Evolutionary conservation across 805 yeast genomes (phyloP), one percentile per base, ranked within the genome.

Genomic region (Lipomyces spencermartinsiae): DNA sequence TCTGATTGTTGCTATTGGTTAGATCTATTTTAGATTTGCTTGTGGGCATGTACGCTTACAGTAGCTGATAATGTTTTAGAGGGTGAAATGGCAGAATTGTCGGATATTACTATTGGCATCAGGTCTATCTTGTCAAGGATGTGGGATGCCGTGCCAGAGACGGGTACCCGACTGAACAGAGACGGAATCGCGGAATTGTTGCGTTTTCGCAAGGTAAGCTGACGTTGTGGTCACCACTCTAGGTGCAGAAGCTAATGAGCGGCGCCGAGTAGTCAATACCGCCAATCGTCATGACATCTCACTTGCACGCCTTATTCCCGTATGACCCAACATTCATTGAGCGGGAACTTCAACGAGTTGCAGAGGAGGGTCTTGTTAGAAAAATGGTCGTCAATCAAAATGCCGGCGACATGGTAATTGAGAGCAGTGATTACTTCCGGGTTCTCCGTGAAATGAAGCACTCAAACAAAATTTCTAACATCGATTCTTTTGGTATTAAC

Each of bases 321-420:
- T 67, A 70, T 22, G 66, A 74, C n/a, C 75, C 80, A 2, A 81
- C 83, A 2, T 70, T 66, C 29, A 76, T 81, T 1, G 83, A 80
- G 59, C 76, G 80, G 0, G 77, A 74, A 37, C 58, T 80, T 7
- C 71, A 67, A 31, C 54, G 67, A 29, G 72, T 73, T 16, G 66
- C 69, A 35, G 64, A 67, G n/a, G 59, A 55, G 2, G 80, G 80
- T 4, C 46, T 49, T 9, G 63, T 80, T 6, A 64, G 80, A 22
- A 57, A 72, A 31, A 61, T 81, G 9, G 71, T 71, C 16, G 77
- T 78, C 22, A 76, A 78, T 14, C 70, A 73, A 7, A 76, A 75
- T 31, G 70, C 74, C 22, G 75, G 76, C 43, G 83, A 80, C 51
- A 59, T 78, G 66, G 71, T 80, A 10, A 74, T 81, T 4, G 74